phyloP scores from a whole-genome alignment of 371 early-diverging fungal species.

The Mucor velutinosus region DNA sequence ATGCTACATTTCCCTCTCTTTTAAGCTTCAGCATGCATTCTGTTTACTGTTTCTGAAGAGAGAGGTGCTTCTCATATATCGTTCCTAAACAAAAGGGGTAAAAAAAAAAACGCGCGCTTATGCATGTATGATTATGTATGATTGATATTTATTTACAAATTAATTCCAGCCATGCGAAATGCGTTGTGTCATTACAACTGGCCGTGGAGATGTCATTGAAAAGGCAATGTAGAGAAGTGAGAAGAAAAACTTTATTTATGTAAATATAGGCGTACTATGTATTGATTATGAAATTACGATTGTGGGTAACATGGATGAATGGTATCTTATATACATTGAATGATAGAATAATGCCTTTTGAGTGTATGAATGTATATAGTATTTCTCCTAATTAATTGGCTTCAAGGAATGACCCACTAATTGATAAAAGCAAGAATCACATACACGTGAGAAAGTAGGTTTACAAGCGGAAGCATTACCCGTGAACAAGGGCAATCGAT shows the following conservation, averaged over 20 bases:
- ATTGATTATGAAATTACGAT: background rate
- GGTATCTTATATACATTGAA: background rate
- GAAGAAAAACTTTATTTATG: background rate
- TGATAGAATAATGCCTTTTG: background rate
- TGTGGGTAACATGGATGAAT: background rate
- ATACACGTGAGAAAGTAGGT: conserved; percentile 24
- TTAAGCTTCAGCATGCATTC: background rate
- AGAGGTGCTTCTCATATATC: background rate
- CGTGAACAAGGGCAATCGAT: conserved; percentile 29
- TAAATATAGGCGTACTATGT: background rate
- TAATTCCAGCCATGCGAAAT: background rate
- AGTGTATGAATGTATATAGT: background rate
- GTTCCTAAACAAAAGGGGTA: background rate
- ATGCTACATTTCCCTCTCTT: background rate
- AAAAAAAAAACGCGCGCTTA: background rate
- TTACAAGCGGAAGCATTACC: background rate
- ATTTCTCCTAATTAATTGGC: background rate
- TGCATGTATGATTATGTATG: background rate
- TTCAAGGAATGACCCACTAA: conserved; percentile 8
- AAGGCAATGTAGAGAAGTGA: background rate
- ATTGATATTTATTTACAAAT: background rate
- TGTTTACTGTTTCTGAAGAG: background rate
- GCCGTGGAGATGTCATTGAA: background rate
- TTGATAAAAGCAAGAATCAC: conserved; percentile 23
- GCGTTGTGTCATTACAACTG: background rate